These are phyloP conservation scores for Yueomyces sp. DNA, from an alignment of 805 yeast species.

Conservation along the genomic window DNA sequence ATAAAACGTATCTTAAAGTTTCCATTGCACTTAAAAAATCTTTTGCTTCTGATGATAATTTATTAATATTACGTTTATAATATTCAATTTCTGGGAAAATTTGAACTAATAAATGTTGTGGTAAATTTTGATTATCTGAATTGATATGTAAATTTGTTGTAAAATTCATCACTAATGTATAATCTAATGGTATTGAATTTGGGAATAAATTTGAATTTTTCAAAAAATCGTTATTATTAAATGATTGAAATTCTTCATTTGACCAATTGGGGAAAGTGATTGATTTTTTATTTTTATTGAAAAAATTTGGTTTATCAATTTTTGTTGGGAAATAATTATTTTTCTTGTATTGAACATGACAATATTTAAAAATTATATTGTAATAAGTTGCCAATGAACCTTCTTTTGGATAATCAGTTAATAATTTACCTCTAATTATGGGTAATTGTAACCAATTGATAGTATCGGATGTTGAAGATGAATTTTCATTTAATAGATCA, in stretches of 20 bases:
- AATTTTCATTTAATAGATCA: constrained; percentile 5
- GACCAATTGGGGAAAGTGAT: constrained; percentile 10
- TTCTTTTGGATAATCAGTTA: constrained; percentile 19
- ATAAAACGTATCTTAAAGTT: constrained; percentile 10
- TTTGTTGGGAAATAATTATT: constrained; percentile 10
- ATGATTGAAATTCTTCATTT: constrained; percentile 3
- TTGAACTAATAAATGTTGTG: constrained; percentile 11
- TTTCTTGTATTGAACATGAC: constrained; percentile 20
- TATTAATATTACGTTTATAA: constrained; percentile 6
- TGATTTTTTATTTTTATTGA: constrained; percentile 2
- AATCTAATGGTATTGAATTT: constrained; percentile 15
- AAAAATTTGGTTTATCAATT: not conserved
- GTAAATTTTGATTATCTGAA: constrained; percentile 2
- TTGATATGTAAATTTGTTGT: not conserved
- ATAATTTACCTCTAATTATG: constrained; percentile 15
- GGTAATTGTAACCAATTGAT: constrained; percentile 12
- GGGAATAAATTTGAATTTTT: not conserved
- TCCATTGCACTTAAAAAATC: constrained; percentile 14
- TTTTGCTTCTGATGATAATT: constrained; percentile 7
- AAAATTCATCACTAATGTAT: constrained; percentile 10
- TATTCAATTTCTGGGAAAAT: constrained; percentile 21
- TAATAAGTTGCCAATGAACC: constrained; percentile 17
- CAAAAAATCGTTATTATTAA: not conserved
- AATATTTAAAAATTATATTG: constrained; percentile 17
- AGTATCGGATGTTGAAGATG: not conserved